Conservation (phyloP, 2,329 filamentous ascomycete genomes). For the Ascochyta viciae-villosae region DNA sequence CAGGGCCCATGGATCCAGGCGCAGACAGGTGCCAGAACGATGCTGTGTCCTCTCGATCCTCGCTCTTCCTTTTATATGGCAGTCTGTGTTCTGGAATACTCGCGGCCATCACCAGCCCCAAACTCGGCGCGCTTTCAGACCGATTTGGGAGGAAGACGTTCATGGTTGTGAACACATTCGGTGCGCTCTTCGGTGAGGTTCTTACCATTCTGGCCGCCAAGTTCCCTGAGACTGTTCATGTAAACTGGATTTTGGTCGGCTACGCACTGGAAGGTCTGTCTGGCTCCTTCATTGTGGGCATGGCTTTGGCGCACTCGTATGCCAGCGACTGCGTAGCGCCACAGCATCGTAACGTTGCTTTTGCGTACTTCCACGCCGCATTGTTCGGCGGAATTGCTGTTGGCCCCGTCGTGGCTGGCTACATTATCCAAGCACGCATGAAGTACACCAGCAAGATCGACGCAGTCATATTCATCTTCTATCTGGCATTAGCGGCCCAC, state of each 20-base stretch:
- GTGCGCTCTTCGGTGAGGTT: slow-evolving; percentile 76
- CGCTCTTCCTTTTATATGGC: slow-evolving; percentile 78
- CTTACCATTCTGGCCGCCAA: slow-evolving; percentile 80
- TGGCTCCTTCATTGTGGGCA: slow-evolving; percentile 87
- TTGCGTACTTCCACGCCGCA: slow-evolving; percentile 89
- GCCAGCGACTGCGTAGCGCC: slow-evolving; percentile 87
- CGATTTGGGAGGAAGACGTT: slow-evolving; percentile 80
- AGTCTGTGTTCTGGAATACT: slow-evolving; percentile 77
- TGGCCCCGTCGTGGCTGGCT: slow-evolving; percentile 82
- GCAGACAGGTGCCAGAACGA: slow-evolving; percentile 75
- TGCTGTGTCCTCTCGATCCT: slow-evolving; percentile 77
- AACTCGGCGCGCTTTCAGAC: slow-evolving; percentile 85
- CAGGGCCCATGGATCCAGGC: slow-evolving; percentile 47
- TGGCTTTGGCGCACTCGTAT: slow-evolving; percentile 83
- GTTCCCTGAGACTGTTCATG: slow-evolving; percentile 74
- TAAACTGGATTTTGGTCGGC: slow-evolving; percentile 80
- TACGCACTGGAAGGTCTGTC: slow-evolving; percentile 80
- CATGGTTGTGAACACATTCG: slow-evolving; percentile 74
- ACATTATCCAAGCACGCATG: slow-evolving; percentile 68
- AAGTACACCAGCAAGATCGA: slow-evolving; percentile 64
- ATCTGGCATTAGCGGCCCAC: slow-evolving; percentile 77
- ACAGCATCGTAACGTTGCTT: slow-evolving; percentile 78
- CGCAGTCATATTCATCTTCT: slow-evolving; percentile 82
- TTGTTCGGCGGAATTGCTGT: slow-evolving; percentile 88
- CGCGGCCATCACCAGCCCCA: slow-evolving; percentile 81